These are phyloP conservation scores for Phytopythium helicoides DNA, from an alignment of 352 stramenopile species.

Conservation along the genomic window DNA sequence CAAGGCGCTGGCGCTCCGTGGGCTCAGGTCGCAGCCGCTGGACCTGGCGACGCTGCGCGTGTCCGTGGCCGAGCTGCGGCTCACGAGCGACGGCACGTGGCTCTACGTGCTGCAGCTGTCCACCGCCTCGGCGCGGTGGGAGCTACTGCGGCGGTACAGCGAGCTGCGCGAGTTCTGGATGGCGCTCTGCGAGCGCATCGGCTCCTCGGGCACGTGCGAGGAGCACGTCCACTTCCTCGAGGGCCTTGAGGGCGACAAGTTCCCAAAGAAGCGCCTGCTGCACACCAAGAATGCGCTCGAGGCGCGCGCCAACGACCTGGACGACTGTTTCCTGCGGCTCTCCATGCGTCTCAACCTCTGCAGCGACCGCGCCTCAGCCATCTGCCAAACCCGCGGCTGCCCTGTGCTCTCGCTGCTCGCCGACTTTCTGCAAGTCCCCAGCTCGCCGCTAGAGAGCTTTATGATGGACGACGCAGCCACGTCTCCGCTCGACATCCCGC, in stretches of 20 bases:
- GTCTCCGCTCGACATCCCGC: not conserved
- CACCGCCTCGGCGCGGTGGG: constrained; percentile 44
- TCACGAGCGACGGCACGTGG: constrained; percentile 58
- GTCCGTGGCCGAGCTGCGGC: constrained; percentile 49
- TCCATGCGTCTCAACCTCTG: constrained; percentile 70
- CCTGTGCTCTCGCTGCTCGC: constrained; percentile 37
- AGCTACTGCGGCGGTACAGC: constrained; percentile 60
- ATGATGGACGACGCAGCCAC: constrained; percentile 4
- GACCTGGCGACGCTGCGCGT: constrained; percentile 60
- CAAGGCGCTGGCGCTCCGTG: not conserved
- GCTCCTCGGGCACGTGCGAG: constrained; percentile 31
- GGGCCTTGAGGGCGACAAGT: constrained; percentile 67
- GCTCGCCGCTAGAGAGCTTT: no score
- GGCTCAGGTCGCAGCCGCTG: constrained; percentile 10
- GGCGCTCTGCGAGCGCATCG: constrained; percentile 33
- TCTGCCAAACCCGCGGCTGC: constrained; percentile 43
- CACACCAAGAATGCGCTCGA: constrained; percentile 69
- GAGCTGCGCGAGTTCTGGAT: constrained; percentile 74
- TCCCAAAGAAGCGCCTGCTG: constrained; percentile 70
- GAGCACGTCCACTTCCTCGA: constrained; percentile 69
- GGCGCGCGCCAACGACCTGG: constrained; percentile 41
- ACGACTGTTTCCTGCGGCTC: constrained; percentile 63
- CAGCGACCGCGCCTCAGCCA: constrained; percentile 35
- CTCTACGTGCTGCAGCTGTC: constrained; percentile 64
- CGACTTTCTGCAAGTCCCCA: constrained; percentile 47